A percentile compares a stretch with the other conserved stretches of the same genome.
These are phyloP conservation scores for Trichoderma endophyticum DNA, from an alignment of 2,329 filamentous ascomycete genomes.

Conservation along the genomic window DNA sequence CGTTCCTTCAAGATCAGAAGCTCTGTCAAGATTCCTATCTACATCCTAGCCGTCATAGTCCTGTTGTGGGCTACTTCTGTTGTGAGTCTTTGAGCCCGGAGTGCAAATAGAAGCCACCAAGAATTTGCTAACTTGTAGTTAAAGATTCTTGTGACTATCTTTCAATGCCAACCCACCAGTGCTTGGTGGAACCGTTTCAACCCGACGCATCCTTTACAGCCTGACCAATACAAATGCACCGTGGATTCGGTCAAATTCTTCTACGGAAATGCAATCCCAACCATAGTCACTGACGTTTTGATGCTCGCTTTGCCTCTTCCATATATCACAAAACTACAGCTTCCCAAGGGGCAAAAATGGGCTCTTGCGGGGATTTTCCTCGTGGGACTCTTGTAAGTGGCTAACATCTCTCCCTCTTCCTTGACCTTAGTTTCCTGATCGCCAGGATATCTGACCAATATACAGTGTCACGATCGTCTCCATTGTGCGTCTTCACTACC, in stretches of 20 bases:
- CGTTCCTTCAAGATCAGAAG: conserved; percentile 23
- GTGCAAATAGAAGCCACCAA: neutral
- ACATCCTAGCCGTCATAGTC: conserved; percentile 19
- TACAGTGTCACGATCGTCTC: conserved; percentile 22
- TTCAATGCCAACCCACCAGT: conserved; percentile 22
- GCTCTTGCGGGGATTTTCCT: conserved; percentile 27
- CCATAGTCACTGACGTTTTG: conserved; percentile 28
- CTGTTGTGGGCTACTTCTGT: conserved; percentile 24
- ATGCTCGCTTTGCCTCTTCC: conserved; percentile 30
- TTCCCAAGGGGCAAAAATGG: conserved; percentile 26
- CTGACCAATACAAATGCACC: conserved; percentile 19
- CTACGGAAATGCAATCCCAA: conserved; percentile 29
- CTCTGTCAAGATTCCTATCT: conserved; percentile 24
- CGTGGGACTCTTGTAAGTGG: conserved; percentile 27
- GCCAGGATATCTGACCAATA: neutral
- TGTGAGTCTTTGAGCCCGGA: conserved; percentile 16
- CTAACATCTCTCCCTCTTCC: neutral
- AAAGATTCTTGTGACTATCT: conserved; percentile 22
- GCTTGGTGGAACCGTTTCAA: conserved; percentile 25
- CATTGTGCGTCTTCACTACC: conserved; percentile 18
- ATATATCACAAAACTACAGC: conserved; percentile 27
- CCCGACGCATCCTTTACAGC: conserved; percentile 18
- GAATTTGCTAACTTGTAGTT: neutral
- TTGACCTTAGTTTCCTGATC: neutral
- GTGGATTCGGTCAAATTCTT: conserved; percentile 27